phyloP scores from a whole-genome alignment of 2,329 filamentous ascomycete genomes.

The Ilyonectria robusta region DNA sequence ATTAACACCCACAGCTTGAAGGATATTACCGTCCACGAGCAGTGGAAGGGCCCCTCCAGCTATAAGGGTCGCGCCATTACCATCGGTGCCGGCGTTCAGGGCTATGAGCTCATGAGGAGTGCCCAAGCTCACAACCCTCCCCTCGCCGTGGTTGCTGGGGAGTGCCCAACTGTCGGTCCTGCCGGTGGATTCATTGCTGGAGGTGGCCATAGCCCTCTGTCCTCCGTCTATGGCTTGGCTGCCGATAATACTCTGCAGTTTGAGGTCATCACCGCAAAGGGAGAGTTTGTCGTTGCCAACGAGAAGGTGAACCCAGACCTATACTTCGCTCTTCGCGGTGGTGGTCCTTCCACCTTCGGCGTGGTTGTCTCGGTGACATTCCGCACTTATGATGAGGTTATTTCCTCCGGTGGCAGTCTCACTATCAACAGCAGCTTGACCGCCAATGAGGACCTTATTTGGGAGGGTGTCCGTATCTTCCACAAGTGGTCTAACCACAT shows the following conservation, averaged over 20 bases:
- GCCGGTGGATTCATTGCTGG: slow-evolving; percentile 73
- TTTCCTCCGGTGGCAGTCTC: no score
- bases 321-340: slow-evolving; percentile 73
- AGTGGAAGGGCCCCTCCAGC: slow-evolving; percentile 52
- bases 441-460: no score
- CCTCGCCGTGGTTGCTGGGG: slow-evolving; percentile 68
- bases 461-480: no score
- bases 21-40: slow-evolving; percentile 55
- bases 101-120: slow-evolving; percentile 57
- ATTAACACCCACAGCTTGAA: slow-evolving; percentile 70
- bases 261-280: slow-evolving; percentile 67
- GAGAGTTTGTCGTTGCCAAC: slow-evolving; percentile 61
- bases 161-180: slow-evolving; percentile 68
- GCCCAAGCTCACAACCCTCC: slow-evolving; percentile 61
- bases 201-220: slow-evolving; percentile 69
- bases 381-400: slow-evolving; percentile 45
- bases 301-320: slow-evolving; percentile 64
- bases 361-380: slow-evolving; percentile 58
- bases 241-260: slow-evolving; percentile 71
- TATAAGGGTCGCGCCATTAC: slow-evolving; percentile 68
- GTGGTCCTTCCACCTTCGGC: slow-evolving; percentile 65
- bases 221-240: slow-evolving; percentile 67
- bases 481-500: no score
- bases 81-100: slow-evolving; percentile 68
- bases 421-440: no score